Evolutionary conservation across 2,329 filamentous ascomycete species (phyloP), one percentile per base, ranked within the genome.

Genomic region (Trichoderma sp.): DNA sequence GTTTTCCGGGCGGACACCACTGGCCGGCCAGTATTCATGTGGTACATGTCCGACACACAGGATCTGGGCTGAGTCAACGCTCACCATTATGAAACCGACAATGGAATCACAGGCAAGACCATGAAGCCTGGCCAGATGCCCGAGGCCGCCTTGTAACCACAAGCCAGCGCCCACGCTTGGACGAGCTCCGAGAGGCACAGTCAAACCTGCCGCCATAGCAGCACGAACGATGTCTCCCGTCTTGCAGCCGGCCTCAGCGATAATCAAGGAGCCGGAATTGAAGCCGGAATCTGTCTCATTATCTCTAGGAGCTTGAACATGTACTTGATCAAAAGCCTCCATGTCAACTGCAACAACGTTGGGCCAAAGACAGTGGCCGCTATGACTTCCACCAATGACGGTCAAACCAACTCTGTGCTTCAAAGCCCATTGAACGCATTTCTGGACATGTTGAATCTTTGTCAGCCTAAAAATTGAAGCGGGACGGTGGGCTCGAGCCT

Each of bases 71-170:
- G 86, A 86, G 0, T 83, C 79, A 71, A 89, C 85, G 77, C 87
- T 88, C 80, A 92, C 86, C 31, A 92, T 14, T 2, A 92, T 86
- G 24, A 88, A 90, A 77, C 91, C 90, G n/a, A 92, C 80, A 63
- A 93, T 88, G 62, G 86, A 80, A 77, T 93, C 91, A 77, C 89
- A 92, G 3, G 89, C 77, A 14, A 93, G 89, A 1, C 91, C 90
- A 77, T 90, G 81, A 9, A 85, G 73, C 75, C 90, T 85, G 45
- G 87, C 79, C n/a, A 91, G 83, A 77, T 92, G 90, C 2, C 91
- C 90, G 66, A 93, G 90, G 71, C 91, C 91, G 56, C 91, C 91
- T 83, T 93, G 90, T 64, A 93, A 83, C 89, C 90, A 92, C 16
- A 91, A 78, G 0, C 91, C 91, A 0, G 89, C 87, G 3, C 91